Conservation (phyloP, 176 grass and related monocot genomes). For the Raddia guianensis region DNA sequence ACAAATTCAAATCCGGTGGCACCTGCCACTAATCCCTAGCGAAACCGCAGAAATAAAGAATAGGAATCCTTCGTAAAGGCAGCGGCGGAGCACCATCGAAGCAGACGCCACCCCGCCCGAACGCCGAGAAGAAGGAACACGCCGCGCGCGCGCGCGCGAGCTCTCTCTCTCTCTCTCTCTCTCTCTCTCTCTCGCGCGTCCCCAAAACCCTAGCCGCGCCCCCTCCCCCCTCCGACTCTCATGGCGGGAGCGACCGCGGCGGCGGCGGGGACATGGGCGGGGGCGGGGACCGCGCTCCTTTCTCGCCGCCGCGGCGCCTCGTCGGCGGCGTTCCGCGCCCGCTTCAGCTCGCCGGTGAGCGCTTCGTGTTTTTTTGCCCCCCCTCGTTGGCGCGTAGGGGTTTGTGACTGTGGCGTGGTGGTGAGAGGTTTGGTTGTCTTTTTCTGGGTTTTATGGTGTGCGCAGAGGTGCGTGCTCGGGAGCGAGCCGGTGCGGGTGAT, state of each 20-base stretch:
- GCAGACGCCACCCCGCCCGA: conserved; percentile 5
- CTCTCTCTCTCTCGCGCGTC: not conserved
- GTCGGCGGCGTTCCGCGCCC: conserved; percentile 25
- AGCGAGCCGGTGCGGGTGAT: conserved; percentile 45
- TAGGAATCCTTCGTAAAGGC: not conserved
- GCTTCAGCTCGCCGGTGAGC: conserved; percentile 58
- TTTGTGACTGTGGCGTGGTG: not conserved
- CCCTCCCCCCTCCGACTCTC: not conserved
- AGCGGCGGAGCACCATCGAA: not conserved
- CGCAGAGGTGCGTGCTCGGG: conserved; percentile 50
- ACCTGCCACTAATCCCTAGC: not conserved
- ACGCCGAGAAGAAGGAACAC: conserved; percentile 25
- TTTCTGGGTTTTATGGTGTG: not conserved
- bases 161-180: not conserved
- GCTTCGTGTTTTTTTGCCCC: not conserved
- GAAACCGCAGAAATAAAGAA: not conserved
- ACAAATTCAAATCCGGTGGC: not conserved
- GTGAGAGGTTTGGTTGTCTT: not conserved
- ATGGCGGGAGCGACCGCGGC: conserved; percentile 52
- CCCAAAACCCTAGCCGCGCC: conserved; percentile 33
- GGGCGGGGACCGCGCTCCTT: conserved; percentile 14
- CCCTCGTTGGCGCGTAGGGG: not conserved
- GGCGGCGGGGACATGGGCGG: conserved; percentile 21
- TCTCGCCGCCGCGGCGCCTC: conserved; percentile 18
- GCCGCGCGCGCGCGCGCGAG: not conserved